Conservation (phyloP, 768 basidiomycete genomes). For the Coprinopsis strossmayeri region DNA sequence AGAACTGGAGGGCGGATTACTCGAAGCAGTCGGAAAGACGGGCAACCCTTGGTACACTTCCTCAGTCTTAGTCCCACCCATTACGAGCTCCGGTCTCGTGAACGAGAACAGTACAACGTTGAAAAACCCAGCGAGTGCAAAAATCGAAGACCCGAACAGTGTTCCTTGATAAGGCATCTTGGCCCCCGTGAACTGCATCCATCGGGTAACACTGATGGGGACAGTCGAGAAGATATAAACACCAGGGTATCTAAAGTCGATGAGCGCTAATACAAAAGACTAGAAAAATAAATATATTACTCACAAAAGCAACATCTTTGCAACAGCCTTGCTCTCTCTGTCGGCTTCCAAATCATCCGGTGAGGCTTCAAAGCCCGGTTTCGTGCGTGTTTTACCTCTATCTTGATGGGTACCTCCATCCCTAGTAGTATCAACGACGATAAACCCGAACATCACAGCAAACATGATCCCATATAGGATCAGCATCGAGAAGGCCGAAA, state of each 20-base stretch:
- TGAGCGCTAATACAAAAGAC: background rate
- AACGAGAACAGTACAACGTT: constrained; percentile 16
- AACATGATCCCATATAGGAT: constrained; percentile 32
- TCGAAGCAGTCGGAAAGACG: too few species aligned
- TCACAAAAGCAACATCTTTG: constrained; percentile 35
- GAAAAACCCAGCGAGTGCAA: constrained; percentile 16
- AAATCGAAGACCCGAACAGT: constrained; percentile 12
- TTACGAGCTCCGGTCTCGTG: constrained; percentile 12
- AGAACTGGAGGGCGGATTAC: too few species aligned
- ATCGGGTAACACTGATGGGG: constrained; percentile 16
- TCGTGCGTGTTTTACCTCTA: too few species aligned
- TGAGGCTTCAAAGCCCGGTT: background rate
- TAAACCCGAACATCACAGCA: constrained; percentile 23
- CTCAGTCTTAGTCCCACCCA: too few species aligned
- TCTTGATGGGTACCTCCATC: constrained; percentile 12
- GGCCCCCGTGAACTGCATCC: constrained; percentile 14
- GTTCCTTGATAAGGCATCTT: constrained; percentile 11
- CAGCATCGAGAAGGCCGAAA: constrained; percentile 30
- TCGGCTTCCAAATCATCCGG: background rate
- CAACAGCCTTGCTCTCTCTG: constrained; percentile 14
- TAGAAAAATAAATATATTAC: constrained; percentile 10
- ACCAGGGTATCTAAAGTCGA: constrained; percentile 29
- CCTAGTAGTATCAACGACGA: background rate
- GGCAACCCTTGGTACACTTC: too few species aligned
- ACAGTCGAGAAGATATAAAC: constrained; percentile 27